These are phyloP conservation scores for Barnettozyma sucrosica DNA, from an alignment of 805 yeast genomes.

Conservation along the genomic window DNA sequence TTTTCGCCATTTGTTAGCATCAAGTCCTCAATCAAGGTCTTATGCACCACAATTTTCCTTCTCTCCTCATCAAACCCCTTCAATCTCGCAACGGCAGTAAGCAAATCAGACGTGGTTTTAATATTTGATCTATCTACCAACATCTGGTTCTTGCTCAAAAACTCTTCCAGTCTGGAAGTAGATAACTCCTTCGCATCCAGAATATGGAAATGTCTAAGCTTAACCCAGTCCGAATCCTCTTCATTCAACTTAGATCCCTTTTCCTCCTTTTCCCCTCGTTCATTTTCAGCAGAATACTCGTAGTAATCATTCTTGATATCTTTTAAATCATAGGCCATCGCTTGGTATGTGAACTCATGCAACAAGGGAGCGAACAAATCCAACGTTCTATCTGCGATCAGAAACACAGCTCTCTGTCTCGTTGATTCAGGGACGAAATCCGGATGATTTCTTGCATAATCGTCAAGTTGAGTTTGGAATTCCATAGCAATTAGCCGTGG, in stretches of 20 bases:
- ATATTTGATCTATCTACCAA: conserved; percentile 64
- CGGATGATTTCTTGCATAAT: conserved; percentile 62
- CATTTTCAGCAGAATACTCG: conserved; percentile 51
- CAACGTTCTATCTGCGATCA: conserved; percentile 77
- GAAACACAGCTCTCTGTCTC: conserved; percentile 65
- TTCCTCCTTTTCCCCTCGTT: conserved; percentile 37
- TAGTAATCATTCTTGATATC: conserved; percentile 42
- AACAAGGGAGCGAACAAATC: conserved; percentile 79
- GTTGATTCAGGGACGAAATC: conserved; percentile 55
- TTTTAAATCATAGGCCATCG: conserved; percentile 78
- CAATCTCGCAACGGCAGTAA: conserved; percentile 67
- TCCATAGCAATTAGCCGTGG: conserved; percentile 67
- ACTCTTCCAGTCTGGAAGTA: conserved; percentile 51
- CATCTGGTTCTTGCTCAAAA: conserved; percentile 68
- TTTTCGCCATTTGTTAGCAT: conserved; percentile 51
- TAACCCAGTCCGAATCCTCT: conserved; percentile 65
- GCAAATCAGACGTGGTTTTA: conserved; percentile 61
- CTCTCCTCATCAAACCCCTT: conserved; percentile 65
- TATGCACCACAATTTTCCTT: conserved; percentile 53
- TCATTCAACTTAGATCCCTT: conserved; percentile 49
- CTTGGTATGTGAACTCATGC: conserved; percentile 89
- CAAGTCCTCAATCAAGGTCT: conserved; percentile 59
- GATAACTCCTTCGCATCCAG: conserved; percentile 65
- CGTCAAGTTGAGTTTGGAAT: conserved; percentile 67
- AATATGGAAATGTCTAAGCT: conserved; percentile 68